Conservation (phyloP, 2,329 filamentous ascomycete genomes). For the Pseudogymnoascus sp. region DNA sequence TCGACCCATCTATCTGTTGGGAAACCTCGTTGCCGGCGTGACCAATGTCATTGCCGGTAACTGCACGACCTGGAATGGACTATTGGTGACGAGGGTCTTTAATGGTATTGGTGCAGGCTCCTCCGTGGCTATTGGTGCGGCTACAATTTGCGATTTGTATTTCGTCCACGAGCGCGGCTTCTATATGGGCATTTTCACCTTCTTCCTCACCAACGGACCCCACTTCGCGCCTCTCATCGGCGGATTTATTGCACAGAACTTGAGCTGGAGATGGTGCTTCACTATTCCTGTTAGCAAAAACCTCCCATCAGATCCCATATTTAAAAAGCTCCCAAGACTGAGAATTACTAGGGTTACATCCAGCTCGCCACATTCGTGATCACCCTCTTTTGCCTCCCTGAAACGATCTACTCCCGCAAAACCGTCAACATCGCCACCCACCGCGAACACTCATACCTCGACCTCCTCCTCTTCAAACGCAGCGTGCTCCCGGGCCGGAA, state of each 20-base stretch:
- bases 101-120: conserved; percentile 28
- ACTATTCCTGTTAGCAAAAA: neutral
- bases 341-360: conserved; percentile 27
- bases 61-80: conserved; percentile 21
- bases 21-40: conserved; percentile 26
- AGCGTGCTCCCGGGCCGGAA: conserved; percentile 23
- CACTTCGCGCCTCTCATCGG: conserved; percentile 28
- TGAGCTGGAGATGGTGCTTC: conserved; percentile 23
- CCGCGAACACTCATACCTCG: conserved; percentile 22
- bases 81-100: conserved; percentile 26
- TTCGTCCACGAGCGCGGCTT: conserved; percentile 25
- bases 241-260: conserved; percentile 27
- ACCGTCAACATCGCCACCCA: conserved; percentile 21
- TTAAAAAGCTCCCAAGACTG: conserved; percentile 24
- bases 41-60: conserved; percentile 25
- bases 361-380: conserved; percentile 23
- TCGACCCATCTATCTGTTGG: conserved; percentile 27
- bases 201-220: conserved; percentile 29
- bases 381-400: conserved; percentile 28
- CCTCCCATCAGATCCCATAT: conserved; percentile 24
- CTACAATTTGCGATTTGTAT: conserved; percentile 29
- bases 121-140: conserved; percentile 29
- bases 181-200: conserved; percentile 24
- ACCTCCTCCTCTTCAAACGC: conserved; percentile 20
- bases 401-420: conserved; percentile 29